Evolutionary conservation across 768 basidiomycete genomes (phyloP).

Genomic region (Amanita exitialis): DNA sequence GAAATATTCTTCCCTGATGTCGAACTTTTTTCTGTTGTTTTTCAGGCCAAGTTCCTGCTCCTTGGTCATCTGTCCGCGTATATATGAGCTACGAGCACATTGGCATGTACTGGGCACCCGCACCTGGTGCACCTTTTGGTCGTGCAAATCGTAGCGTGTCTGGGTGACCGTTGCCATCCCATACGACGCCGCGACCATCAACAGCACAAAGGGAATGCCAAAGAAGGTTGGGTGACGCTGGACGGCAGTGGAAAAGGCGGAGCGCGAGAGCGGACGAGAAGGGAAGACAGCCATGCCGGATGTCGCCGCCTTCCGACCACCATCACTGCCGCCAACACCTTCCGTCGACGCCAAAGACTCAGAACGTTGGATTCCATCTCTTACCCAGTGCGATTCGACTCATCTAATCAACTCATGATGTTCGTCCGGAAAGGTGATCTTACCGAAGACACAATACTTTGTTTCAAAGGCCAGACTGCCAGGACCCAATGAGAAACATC

Average conservation of each 20-base stretch:
- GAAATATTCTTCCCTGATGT: conserved; percentile 93
- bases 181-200: conserved; percentile 83
- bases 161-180: conserved; percentile 78
- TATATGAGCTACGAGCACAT: not conserved
- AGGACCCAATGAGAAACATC: too few relatives aligned
- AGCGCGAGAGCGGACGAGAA: conserved; percentile 33
- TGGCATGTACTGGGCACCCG: not conserved
- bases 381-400: too few relatives aligned
- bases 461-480: too few relatives aligned
- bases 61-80: conserved; percentile 42
- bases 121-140: conserved; percentile 67
- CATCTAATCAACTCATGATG: too few relatives aligned
- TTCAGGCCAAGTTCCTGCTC: conserved; percentile 73
- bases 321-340: too few relatives aligned
- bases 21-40: conserved; percentile 68
- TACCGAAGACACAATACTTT: too few relatives aligned
- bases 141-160: conserved; percentile 84
- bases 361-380: too few relatives aligned
- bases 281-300: conserved; percentile 45
- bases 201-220: conserved; percentile 76
- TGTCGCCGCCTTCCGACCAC: too few relatives aligned
- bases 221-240: conserved; percentile 64
- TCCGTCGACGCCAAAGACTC: too few relatives aligned
- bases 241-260: conserved; percentile 31
- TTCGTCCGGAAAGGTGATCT: too few relatives aligned